Evolutionary conservation across 2,329 filamentous ascomycete species (phyloP).

Genomic region (Aspergillus quadrilineatus): DNA sequence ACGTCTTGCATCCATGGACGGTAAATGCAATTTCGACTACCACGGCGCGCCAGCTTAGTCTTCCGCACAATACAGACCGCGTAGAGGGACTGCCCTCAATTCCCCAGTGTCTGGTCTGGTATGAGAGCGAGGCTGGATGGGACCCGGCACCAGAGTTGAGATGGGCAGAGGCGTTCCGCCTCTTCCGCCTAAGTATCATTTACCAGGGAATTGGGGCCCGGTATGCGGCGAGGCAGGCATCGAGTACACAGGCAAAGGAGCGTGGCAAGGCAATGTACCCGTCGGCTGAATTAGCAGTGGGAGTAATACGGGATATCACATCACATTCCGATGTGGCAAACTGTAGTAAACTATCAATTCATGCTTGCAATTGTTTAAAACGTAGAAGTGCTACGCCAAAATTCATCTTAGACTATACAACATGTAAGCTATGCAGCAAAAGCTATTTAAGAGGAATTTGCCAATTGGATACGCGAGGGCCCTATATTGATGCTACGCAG

Average conservation of each 20-base stretch:
- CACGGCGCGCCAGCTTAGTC: neutral
- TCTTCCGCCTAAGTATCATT: constrained; percentile 1
- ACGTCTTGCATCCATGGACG: neutral
- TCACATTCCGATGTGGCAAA: neutral
- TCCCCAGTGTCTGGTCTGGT: neutral
- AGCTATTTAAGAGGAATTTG: too few species aligned
- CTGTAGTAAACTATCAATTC: neutral
- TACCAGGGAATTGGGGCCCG: neutral
- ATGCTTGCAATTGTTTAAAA: too few species aligned
- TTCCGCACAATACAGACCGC: neutral
- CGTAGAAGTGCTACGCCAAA: too few species aligned
- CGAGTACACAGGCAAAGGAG: neutral
- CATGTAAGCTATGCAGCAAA: too few species aligned
- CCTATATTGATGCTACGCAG: neutral
- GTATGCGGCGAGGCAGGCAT: neutral
- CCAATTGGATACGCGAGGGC: too few species aligned
- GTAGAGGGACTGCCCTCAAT: neutral
- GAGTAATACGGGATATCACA: neutral
- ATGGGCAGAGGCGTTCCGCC: constrained; percentile 1
- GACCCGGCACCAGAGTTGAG: neutral
- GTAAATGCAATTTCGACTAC: neutral
- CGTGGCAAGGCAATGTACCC: neutral
- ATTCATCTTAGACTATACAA: too few species aligned
- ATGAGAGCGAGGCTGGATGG: neutral
- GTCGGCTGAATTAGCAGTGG: neutral